A percentile compares a stretch with the other conserved stretches of the same genome.
Evolutionary conservation across 257 asterid species (phyloP).

Genomic region (Plectranthus barbatus): DNA sequence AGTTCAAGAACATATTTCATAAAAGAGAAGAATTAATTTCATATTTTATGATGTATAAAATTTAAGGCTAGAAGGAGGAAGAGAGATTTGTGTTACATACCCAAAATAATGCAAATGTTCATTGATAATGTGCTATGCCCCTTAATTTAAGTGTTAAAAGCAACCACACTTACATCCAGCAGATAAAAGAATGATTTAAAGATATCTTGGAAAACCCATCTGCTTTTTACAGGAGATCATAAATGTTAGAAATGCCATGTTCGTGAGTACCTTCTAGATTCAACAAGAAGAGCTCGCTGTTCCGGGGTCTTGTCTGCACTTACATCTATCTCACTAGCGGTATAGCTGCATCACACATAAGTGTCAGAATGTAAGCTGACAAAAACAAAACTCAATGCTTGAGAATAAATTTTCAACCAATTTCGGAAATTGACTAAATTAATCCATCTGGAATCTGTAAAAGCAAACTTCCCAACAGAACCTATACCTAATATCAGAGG

Average conservation of each 20-base stretch:
- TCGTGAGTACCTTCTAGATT: constrained; percentile 90
- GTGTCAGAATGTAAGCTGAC: constrained; percentile 5
- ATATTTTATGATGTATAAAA: neutral
- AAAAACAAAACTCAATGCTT: neutral
- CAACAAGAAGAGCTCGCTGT: constrained; percentile 64
- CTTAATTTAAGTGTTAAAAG: neutral
- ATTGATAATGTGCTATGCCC: neutral
- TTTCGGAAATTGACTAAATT: neutral
- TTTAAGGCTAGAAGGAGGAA: neutral
- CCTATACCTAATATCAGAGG: neutral
- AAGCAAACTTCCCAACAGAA: neutral
- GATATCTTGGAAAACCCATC: neutral
- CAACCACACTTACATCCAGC: no score
- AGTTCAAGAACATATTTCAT: neutral
- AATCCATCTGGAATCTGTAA: neutral
- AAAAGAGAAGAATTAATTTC: neutral
- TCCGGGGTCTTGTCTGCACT: constrained; percentile 44
- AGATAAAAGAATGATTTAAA: neutral
- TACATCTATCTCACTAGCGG: constrained; percentile 52
- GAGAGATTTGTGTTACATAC: neutral
- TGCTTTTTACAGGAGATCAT: neutral
- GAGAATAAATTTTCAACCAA: neutral
- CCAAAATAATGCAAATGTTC: neutral
- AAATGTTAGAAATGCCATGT: no score
- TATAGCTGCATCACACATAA: constrained; percentile 42